These are phyloP conservation scores for Pseudogymnoascus sp. DNA, from an alignment of 2,329 filamentous ascomycete species.

Conservation along the genomic window DNA sequence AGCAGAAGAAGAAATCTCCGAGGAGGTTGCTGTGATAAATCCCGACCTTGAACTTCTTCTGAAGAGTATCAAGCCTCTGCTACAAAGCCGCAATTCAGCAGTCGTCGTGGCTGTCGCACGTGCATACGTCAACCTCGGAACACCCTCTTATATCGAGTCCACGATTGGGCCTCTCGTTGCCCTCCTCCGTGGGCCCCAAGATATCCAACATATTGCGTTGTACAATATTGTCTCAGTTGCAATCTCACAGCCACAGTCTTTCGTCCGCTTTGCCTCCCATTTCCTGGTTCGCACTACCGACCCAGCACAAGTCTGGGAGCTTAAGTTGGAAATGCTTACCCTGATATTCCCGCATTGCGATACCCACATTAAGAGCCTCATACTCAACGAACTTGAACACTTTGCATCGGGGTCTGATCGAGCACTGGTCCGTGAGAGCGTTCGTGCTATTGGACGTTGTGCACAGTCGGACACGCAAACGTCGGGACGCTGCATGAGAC, in stretches of 20 bases:
- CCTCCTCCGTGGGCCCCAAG: slow-evolving; percentile 73
- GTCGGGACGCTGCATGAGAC: slow-evolving; percentile 70
- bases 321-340: slow-evolving; percentile 88
- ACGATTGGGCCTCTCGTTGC: slow-evolving; percentile 82
- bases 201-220: slow-evolving; percentile 83
- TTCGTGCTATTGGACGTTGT: slow-evolving; percentile 88
- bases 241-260: slow-evolving; percentile 66
- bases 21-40: slow-evolving; percentile 59
- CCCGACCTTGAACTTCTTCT: slow-evolving; percentile 78
- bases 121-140: slow-evolving; percentile 80
- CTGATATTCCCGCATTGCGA: slow-evolving; percentile 83
- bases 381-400: slow-evolving; percentile 88
- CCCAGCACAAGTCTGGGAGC: slow-evolving; percentile 72
- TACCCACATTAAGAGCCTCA: slow-evolving; percentile 70
- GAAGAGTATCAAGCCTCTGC: slow-evolving; percentile 70
- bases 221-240: slow-evolving; percentile 96
- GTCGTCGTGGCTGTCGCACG: slow-evolving; percentile 84
- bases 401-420: slow-evolving; percentile 75
- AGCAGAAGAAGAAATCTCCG: slow-evolving; percentile 37
- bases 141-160: slow-evolving; percentile 64
- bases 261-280: slow-evolving; percentile 81
- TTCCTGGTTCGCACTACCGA: slow-evolving; percentile 82
- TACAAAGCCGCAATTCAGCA: slow-evolving; percentile 88
- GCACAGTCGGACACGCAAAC: slow-evolving; percentile 70
- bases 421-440: slow-evolving; percentile 77